Base-by-base conservation (phyloP, 2,329 filamentous ascomycete genomes). In the Botryotinia calthae region DNA sequence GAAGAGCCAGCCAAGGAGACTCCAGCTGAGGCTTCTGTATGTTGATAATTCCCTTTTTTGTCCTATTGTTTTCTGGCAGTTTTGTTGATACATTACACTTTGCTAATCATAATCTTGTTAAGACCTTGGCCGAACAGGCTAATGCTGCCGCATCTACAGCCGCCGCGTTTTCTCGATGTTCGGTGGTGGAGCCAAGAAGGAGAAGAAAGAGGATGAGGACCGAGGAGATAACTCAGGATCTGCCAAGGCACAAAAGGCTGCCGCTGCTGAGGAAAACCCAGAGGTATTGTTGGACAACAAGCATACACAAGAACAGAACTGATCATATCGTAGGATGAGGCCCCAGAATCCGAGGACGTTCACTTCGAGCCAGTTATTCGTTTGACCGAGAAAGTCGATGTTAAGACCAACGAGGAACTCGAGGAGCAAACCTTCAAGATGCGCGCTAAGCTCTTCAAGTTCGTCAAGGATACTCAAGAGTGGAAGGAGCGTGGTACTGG, bases 401-500 rank as follows among this genome's bases (percentile, higher is more conserved):
- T 90, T 82, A 97, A 97, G 89, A 98, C 96, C 84, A 97, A 98
- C 86, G 96, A 99, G 85, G 96, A 99, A 87, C 89, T 91, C 63
- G 96, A 99, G 87, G 95, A 98, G 87, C 93, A 97, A 86, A 87
- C 90, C 56, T 99, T 98, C 90, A 98, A 98, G 91, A 98, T 98
- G 95, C 93, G 96, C 80, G 96, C 96, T 82, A 99, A 99, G 90
- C 92, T 99, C 77, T 99, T 99, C 91, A 95, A 95, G 86, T 99
- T 98, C 83, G 91, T 97, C 84, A 90, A 93, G 79, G 94, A 97
- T 71, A 89, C 88, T 79, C 91, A 91, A 83, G 96, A 98, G 87
- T 99, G 96, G 96, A 99, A 98, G 89, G 96, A 99, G 90, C 92
- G 96, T 82, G 96, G 96, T 77, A 98, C 96, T 77, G 96, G 96